Base-by-base conservation (phyloP, 345 rosid species). In the Acer saccharum region DNA sequence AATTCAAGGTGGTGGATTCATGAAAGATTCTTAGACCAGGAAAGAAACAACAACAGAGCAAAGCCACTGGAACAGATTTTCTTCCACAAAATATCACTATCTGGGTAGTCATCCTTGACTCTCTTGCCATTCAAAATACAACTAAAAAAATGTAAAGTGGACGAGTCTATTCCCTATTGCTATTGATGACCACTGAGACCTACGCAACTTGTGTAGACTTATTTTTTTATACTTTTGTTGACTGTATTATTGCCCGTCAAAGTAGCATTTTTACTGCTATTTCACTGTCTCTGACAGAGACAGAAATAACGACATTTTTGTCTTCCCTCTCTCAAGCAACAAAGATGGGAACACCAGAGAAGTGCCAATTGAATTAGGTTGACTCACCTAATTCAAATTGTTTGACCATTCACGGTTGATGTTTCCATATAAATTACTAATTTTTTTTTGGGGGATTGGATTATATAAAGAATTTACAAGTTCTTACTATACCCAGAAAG, bases 21-120 rank as follows among this genome's bases (percentile, higher is more conserved):
- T 23, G 55, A 65, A 60, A 83, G 86, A 78, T 82, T 80, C 76
- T 5, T 0, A n/a, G 55, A 69, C 17, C 39, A 13, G 12, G 23
- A 64, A 27, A 78, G 25, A 80, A 60, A 64, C 73, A 77, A 74
- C 16, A 65, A 77, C 52, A 74, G 72, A 48, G 65, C 68, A 29
- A 27, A 41, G 23, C 62, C 66, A 60, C 3, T 12, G n/a, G 23
- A 69, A 16, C 18, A 76, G 54, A 18, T 21, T 76, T 67, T 55
- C 46, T 12, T 18, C 10, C 7, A 27, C 12, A 32, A 73, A 65
- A 27, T 29, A 75, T 8, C 57, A 52, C 17, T 72, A 2, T 18
- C 2, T 46, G 4, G 60, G 50, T 10, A 57, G 76, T 41, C 75
- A 39, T 69, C 65, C 48, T 75, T 54, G 68, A 58, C 50, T 16